Base-by-base conservation (phyloP, 352 stramenopile genomes). In the Phytophthora melonis region DNA sequence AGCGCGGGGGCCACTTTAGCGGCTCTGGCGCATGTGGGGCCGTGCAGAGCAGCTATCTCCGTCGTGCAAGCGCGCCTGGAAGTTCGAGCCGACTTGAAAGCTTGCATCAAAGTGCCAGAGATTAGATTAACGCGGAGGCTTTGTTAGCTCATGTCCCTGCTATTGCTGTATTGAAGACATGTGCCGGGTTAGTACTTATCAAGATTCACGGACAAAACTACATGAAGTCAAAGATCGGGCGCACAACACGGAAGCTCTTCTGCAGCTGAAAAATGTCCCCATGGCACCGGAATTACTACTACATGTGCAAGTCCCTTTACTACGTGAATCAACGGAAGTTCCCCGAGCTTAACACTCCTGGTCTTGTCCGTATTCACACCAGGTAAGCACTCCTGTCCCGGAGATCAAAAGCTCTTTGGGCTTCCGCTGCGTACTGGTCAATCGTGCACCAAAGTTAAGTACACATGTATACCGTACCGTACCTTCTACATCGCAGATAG, bases 121-220 rank as follows among this genome's bases (percentile, higher is more conserved):
- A 50, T 49, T 50, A 32, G 56, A 62, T 34, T 2, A 30, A 32
- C 1, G 3, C 32, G 36, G 36, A 25, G 36, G 56, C 11, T 53
- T 23, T 64, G 63, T 41, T 23, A 50, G 45, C 41, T 58, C 57
- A 47, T 72, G 66, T 63, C 58, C 49, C 66, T 72, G 66, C 34
- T 72, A 25, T 25, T 25, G 23, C 23, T 25, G 23, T 25, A 25
- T 41, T n/a, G n/a, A n/a, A n/a, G 49, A 50, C 36, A 54, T 14
- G 10, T 58, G 52, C n/a, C 13, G 10, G 23, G 54, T 45, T 60
- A n/a, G 34, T 36, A 52, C 47, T 14, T 11, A 4, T 10, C 23
- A 66, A 71, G 65, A 72, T 72, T n/a, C n/a, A 72, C 65, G 65
- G 66, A 72, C 57, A n/a, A n/a, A 55, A 23, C 65, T 25, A 55